phyloP scores from a whole-genome alignment of 306 rosid genomes.

The Psophocarpus tetragonolobus region DNA sequence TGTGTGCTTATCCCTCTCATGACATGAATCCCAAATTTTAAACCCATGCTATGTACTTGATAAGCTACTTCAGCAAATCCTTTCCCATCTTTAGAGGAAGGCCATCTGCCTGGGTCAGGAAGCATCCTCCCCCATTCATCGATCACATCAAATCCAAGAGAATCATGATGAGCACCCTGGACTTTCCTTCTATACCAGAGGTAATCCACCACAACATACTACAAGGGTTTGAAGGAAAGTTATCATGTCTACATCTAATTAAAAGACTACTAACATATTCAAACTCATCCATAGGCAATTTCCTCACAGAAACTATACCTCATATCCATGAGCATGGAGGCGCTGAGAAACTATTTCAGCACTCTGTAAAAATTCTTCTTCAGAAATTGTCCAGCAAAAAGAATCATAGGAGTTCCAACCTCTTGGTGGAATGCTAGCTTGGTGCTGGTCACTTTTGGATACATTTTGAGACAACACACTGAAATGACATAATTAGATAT shows the following conservation, averaged over 20 bases:
- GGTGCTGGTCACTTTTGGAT: conserved; percentile 33
- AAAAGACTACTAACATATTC: conserved; percentile 10
- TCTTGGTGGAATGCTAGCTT: conserved; percentile 79
- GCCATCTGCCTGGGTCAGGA: conserved; percentile 92
- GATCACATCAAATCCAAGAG: conserved; percentile 86
- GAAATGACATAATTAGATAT: conserved; percentile 34
- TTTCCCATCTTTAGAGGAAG: conserved; percentile 72
- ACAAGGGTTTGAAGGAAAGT: conserved; percentile 39
- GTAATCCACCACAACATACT: conserved; percentile 96
- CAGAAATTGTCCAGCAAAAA: conserved; percentile 81
- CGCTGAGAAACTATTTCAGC: conserved; percentile 50
- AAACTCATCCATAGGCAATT: conserved; percentile 4
- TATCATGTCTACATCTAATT: conserved; percentile 13
- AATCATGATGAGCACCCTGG: conserved; percentile 69
- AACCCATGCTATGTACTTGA: conserved; percentile 77
- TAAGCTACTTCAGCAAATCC: conserved; percentile 73
- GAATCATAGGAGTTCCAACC: conserved; percentile 99
- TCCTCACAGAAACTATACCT: conserved; percentile 35
- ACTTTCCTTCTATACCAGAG: conserved; percentile 90
- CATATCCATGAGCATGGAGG: conserved; percentile 47
- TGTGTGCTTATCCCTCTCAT: conserved; percentile 98
- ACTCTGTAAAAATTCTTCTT: conserved; percentile 68
- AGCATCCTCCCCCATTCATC: conserved; percentile 93
- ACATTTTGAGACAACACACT: conserved; percentile 53
- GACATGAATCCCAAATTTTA: conserved; percentile 93